Evolutionary conservation across 768 basidiomycete genomes (phyloP).

Genomic region (Pulveroboletus sp.): DNA sequence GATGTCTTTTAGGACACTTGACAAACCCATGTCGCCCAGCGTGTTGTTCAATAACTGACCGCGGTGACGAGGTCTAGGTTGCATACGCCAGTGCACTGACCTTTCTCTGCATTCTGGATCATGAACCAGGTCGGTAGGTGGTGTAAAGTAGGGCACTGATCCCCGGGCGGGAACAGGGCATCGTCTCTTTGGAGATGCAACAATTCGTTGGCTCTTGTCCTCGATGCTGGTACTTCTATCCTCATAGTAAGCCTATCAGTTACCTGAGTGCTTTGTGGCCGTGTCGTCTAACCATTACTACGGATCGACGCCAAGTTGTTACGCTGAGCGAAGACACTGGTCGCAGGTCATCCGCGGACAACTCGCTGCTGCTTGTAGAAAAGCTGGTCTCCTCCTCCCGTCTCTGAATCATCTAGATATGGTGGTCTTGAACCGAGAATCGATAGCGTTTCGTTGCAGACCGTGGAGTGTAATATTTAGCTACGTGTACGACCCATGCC

Average conservation of each 20-base stretch:
- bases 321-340: conserved; percentile 44
- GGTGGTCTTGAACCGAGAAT: background rate
- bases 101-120: conserved; percentile 54
- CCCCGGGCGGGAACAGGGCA: conserved; percentile 34
- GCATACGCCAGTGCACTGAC: conserved; percentile 50
- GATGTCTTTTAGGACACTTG: conserved; percentile 44
- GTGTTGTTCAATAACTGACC: conserved; percentile 56
- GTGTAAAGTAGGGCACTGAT: conserved; percentile 14
- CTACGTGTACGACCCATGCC: background rate
- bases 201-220: conserved; percentile 49
- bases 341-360: conserved; percentile 45
- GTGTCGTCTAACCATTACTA: conserved; percentile 28
- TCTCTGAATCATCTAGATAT: conserved; percentile 24
- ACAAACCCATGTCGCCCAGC: conserved; percentile 55
- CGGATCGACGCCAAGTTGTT: conserved; percentile 4
- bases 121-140: conserved; percentile 64
- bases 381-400: conserved; percentile 44
- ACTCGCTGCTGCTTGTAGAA: conserved; percentile 42
- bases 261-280: conserved; percentile 63
- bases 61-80: conserved; percentile 49
- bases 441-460: background rate
- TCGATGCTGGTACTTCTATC: conserved; percentile 60
- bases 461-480: background rate
- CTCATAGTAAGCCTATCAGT: conserved; percentile 38
- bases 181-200: conserved; percentile 60